Evolutionary conservation across 2,329 filamentous ascomycete species (phyloP).

Genomic region (Cadophora sp.): DNA sequence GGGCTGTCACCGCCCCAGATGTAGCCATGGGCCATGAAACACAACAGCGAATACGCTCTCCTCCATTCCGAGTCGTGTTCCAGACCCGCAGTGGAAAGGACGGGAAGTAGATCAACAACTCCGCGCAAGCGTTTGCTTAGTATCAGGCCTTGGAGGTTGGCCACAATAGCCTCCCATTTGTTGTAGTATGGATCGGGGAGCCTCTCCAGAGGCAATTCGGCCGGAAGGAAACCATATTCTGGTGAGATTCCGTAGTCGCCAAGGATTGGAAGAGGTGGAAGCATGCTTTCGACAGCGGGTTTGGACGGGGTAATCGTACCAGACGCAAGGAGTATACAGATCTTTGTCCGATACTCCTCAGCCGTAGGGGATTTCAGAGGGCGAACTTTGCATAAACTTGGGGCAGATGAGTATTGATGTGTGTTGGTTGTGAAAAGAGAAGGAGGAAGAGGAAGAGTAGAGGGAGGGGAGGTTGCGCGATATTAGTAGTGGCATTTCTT

Average conservation of each 20-base stretch:
- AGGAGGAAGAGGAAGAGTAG: neutral
- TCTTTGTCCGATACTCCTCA: constrained; percentile 66
- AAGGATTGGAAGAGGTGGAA: constrained; percentile 66
- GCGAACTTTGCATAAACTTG: constrained; percentile 36
- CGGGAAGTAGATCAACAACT: constrained; percentile 79
- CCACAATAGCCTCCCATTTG: constrained; percentile 88
- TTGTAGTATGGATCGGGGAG: constrained; percentile 92
- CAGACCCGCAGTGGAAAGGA: constrained; percentile 83
- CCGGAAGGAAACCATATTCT: constrained; percentile 85
- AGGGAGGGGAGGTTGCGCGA: neutral
- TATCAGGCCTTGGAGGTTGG: constrained; percentile 86
- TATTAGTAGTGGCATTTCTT: constrained; percentile 17
- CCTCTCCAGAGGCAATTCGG: constrained; percentile 77
- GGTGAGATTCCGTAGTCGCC: constrained; percentile 82
- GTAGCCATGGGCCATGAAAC: constrained; percentile 93
- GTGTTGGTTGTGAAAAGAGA: constrained; percentile 12
- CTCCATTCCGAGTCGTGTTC: constrained; percentile 90
- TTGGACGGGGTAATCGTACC: constrained; percentile 47
- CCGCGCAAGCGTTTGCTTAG: constrained; percentile 83
- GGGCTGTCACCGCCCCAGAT: constrained; percentile 94
- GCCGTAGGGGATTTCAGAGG: constrained; percentile 51
- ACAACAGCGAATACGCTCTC: constrained; percentile 87
- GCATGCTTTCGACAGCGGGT: constrained; percentile 47
- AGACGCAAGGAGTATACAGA: constrained; percentile 72
- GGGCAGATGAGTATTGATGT: neutral